Evolutionary conservation across 257 asterid species (phyloP).

Genomic region (Capsicum baccatum): DNA sequence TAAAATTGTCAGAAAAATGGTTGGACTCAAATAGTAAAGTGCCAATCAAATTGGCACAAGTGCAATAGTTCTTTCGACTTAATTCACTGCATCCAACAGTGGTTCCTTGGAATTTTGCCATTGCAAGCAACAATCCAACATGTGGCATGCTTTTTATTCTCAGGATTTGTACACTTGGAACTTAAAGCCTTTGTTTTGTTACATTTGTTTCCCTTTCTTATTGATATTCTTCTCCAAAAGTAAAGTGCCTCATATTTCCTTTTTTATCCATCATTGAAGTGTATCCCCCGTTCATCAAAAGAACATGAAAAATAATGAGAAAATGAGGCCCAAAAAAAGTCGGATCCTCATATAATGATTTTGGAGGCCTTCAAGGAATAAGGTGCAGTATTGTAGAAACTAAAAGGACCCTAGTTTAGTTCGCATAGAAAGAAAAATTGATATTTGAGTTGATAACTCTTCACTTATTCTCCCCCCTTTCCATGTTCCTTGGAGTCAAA

Average conservation of each 20-base stretch:
- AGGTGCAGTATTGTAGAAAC: slow-evolving; percentile 7
- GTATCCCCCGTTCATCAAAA: neutral
- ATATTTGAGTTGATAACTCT: neutral
- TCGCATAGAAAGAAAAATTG: neutral
- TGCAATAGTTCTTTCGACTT: neutral
- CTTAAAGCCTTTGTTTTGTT: neutral
- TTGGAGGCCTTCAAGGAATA: neutral
- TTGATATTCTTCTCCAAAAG: neutral
- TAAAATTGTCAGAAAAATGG: slow-evolving; percentile 37
- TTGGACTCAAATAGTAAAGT: slow-evolving; percentile 31
- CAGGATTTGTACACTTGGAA: neutral
- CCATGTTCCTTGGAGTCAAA: neutral
- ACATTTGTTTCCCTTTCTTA: neutral
- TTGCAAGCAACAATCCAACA: neutral
- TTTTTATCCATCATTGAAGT: slow-evolving; percentile 5
- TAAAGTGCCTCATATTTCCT: neutral
- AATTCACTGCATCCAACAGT: slow-evolving; percentile 20
- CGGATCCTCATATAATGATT: neutral
- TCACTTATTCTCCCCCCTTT: neutral
- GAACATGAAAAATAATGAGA: neutral
- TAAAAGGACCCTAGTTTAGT: neutral
- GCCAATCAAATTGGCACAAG: neutral
- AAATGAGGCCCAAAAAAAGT: neutral
- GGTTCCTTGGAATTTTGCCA: neutral
- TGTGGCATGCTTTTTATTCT: neutral